Evolutionary conservation across 1,284 basidiomycete species (phyloP), one percentile per base, ranked within the genome.

Genomic region (Exobasidium rhododendri): DNA sequence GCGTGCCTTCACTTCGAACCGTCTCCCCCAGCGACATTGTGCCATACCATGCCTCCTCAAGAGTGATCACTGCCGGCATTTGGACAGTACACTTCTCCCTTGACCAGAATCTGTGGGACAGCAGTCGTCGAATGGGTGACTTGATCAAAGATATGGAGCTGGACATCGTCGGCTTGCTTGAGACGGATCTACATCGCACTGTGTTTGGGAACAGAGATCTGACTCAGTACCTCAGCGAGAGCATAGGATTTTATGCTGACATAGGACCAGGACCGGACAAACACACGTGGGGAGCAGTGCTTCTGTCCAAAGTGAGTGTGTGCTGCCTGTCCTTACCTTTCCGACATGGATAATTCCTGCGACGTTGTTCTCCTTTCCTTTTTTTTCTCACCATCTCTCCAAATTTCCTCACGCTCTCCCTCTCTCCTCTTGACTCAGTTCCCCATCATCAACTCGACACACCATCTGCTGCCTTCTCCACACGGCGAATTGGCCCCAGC

Each of bases 381-480:
- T 24, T 17, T 20, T 32, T 24, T 61, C 13, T 22, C 4, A 40
- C 49, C 62, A 50, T n/a, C n/a, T n/a, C n/a, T n/a, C n/a, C n/a
- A n/a, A n/a, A n/a, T n/a, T n/a, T n/a, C n/a, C n/a, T n/a, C n/a
- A n/a, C n/a, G n/a, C n/a, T n/a, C n/a, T n/a, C n/a, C n/a, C n/a
- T n/a, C n/a, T n/a, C n/a, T n/a, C n/a, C n/a, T n/a, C n/a, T n/a
- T n/a, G n/a, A n/a, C n/a, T n/a, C 93, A 93, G 86, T 96, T 92
- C 82, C 92, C 93, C 0, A 96, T 97, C 78, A 83, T 96, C 73
- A 88, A 89, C 73, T 90, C 90, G 2, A 89, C 87, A 4, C 92
- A 96, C 75, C 90, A 94, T 77, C 84, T 96, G 2, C 84, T 96
- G 26, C 92, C 93, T 0, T 94, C 91, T 1, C 93, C 93, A 4